phyloP scores from a whole-genome alignment of 2,329 filamentous ascomycete species.

The Furcasterigmium sp. region DNA sequence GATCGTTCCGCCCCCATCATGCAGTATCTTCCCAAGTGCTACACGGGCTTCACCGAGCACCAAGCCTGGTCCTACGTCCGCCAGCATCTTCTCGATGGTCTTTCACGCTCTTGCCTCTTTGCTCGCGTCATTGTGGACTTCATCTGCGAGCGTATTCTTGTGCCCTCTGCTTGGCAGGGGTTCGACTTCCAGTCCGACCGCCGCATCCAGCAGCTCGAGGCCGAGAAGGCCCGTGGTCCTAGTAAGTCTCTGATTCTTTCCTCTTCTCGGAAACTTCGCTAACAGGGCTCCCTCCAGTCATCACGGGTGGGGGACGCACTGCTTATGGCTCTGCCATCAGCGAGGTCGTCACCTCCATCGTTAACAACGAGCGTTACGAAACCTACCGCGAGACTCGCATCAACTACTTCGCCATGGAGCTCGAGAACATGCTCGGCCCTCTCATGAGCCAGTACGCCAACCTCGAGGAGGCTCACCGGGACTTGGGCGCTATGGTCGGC shows the following conservation, averaged over 20 bases:
- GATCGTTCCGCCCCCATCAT: slow-evolving; percentile 5
- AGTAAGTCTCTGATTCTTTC: slow-evolving; percentile 17
- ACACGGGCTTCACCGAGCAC: slow-evolving; percentile 21
- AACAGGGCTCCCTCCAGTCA: slow-evolving; percentile 1
- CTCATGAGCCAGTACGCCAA: slow-evolving; percentile 29
- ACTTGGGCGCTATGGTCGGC: slow-evolving; percentile 35
- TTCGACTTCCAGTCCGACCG: slow-evolving; percentile 27
- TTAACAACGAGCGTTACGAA: slow-evolving; percentile 22
- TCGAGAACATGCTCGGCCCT: slow-evolving; percentile 33
- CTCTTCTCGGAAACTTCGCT: neutral
- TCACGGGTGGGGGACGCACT: slow-evolving; percentile 18
- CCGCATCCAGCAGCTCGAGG: slow-evolving; percentile 28
- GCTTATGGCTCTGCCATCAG: slow-evolving; percentile 32
- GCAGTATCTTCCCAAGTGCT: slow-evolving; percentile 10
- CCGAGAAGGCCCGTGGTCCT: slow-evolving; percentile 26
- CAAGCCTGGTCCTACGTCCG: slow-evolving; percentile 36
- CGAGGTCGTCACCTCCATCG: slow-evolving; percentile 29
- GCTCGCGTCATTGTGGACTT: slow-evolving; percentile 36
- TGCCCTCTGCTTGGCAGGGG: slow-evolving; percentile 31
- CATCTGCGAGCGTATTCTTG: slow-evolving; percentile 35
- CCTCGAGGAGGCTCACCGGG: slow-evolving; percentile 30
- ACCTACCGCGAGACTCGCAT: slow-evolving; percentile 14
- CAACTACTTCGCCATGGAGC: slow-evolving; percentile 32
- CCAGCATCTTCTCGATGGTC: slow-evolving; percentile 31
- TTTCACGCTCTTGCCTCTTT: slow-evolving; percentile 35